Evolutionary conservation across 2,329 filamentous ascomycete genomes (phyloP), one percentile per base, ranked within the genome.

Genomic region (Pseudogymnoascus sp.): DNA sequence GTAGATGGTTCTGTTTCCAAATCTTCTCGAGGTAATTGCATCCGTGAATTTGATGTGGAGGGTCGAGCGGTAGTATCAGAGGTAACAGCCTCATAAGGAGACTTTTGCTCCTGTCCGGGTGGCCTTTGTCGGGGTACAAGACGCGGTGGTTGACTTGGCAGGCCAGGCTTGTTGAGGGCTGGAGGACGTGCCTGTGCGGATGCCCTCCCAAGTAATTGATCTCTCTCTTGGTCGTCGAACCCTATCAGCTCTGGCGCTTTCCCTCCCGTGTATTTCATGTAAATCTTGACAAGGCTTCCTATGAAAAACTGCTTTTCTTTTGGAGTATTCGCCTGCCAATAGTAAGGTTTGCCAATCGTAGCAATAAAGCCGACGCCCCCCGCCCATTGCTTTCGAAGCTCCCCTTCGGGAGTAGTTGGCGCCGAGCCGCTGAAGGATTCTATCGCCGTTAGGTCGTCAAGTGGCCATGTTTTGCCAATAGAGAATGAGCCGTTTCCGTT

Each of bases 271-370:
- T 97, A 99, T 74, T 97, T 99, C 67, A 86, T 86, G 72, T 89
- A 99, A 65, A 99, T 96, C 74, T 97, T 99, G 70, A 97, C 84
- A 66, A 97, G 75, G 73, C 92, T 96, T 33, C 89, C 91, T 68
- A 99, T 94, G 74, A 99, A 99, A 75, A 97, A 97, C 71, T 96
- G 92, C 78, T 96, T 97, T 75, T 99, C 94, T 76, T 96, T 96
- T 59, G 89, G 82, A 0, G 90, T 94, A 65, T 90, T 86, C 33
- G 94, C 91, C 73, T 95, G 85, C 94, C 94, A 99, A 73, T 94
- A 99, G 74, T 99, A 99, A 0, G 91, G 89, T 73, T 99, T 99
- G 23, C 88, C 87, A 26, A 99, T 82, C 1, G 86, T 94, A 57
- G 97, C 90, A 23, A 88, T 78, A 70, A 99, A 97, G 13, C 94